A percentile compares a stretch with the other conserved stretches of the same genome.
Evolutionary conservation across 495 filamentous ascomycete species (phyloP).

Genomic region (Tricharina praecox): DNA sequence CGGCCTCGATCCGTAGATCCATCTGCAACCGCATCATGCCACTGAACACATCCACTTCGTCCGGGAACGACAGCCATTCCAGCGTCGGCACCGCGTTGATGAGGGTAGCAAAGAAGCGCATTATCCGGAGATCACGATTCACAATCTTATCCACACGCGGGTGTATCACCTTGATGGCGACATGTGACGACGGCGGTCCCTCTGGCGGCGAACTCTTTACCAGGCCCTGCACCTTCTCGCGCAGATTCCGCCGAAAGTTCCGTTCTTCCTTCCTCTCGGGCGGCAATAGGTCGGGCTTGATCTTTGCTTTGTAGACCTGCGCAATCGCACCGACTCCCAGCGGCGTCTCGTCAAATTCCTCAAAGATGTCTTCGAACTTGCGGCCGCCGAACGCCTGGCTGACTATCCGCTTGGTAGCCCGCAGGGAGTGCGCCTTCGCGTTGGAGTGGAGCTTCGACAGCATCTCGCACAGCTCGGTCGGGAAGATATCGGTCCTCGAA

Average conservation of each 20-base stretch:
- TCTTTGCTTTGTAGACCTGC: conserved; percentile 90
- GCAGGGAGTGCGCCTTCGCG: conserved; percentile 76
- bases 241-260: conserved; percentile 49
- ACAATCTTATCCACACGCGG: conserved; percentile 80
- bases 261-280: conserved; percentile 33
- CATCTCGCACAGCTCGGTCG: conserved; percentile 73
- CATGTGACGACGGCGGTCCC: conserved; percentile 68
- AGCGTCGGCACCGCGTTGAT: conserved; percentile 86
- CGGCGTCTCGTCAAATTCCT: conserved; percentile 83
- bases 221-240: conserved; percentile 66
- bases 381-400: conserved; percentile 62
- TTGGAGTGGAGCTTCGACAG: conserved; percentile 95
- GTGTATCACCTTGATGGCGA: conserved; percentile 93
- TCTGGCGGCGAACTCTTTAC: conserved; percentile 71
- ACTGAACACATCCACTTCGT: conserved; percentile 85
- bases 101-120: conserved; percentile 74
- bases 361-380: conserved; percentile 80
- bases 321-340: conserved; percentile 93
- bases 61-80: conserved; percentile 91
- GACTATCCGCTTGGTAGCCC: conserved; percentile 62
- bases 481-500: conserved; percentile 91
- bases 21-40: conserved; percentile 97
- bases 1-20: conserved; percentile 84
- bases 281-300: conserved; percentile 57
- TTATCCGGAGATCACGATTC: conserved; percentile 75